These are phyloP conservation scores for Heracleum sosnowskyi DNA, from an alignment of 129 eudicot species.

Conservation along the genomic window DNA sequence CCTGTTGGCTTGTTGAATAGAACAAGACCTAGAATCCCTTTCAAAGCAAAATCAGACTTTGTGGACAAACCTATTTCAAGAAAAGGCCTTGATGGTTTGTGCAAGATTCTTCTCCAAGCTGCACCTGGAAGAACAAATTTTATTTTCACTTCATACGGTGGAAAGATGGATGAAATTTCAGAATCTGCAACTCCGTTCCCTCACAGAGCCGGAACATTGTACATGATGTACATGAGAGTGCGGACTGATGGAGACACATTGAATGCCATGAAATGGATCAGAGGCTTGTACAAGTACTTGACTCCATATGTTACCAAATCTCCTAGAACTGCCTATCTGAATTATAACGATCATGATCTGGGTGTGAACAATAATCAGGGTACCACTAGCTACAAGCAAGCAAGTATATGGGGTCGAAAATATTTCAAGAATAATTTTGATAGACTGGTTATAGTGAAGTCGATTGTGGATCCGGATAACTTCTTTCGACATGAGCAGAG, in stretches of 20 bases:
- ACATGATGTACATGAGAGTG: slow-evolving; percentile 5
- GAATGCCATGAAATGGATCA: background rate
- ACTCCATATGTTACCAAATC: background rate
- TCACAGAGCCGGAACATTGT: background rate
- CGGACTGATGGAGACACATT: background rate
- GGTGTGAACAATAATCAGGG: background rate
- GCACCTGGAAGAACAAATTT: background rate
- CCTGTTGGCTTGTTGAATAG: background rate
- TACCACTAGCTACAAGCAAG: background rate
- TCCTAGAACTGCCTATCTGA: background rate
- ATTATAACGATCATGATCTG: background rate
- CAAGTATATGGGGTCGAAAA: slow-evolving; percentile 1
- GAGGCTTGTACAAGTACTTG: background rate
- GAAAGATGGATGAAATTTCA: background rate
- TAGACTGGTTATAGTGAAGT: background rate
- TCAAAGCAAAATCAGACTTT: background rate
- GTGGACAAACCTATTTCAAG: background rate
- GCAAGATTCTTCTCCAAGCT: background rate
- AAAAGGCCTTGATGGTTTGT: slow-evolving; percentile 1
- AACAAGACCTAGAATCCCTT: background rate
- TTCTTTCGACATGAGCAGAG: background rate
- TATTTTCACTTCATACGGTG: background rate
- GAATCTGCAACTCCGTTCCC: background rate
- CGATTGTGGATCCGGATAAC: background rate
- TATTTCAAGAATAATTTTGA: background rate